phyloP scores from a whole-genome alignment of 768 basidiomycete genomes.

The Boletus vinaceobasis region DNA sequence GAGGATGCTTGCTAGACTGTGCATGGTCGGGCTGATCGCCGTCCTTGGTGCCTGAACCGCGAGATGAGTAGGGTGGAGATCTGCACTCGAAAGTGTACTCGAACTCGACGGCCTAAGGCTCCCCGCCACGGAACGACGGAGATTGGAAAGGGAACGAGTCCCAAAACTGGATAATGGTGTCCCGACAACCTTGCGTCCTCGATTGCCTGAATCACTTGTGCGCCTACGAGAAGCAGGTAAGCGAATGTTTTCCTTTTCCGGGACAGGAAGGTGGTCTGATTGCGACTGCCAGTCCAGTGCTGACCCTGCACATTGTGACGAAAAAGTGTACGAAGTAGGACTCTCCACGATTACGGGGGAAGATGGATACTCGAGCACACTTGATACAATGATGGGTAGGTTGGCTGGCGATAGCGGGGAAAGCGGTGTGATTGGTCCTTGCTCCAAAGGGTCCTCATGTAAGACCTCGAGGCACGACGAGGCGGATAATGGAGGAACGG shows the following conservation, averaged over 20 bases:
- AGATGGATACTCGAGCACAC: constrained; percentile 1
- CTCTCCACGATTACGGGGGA: constrained; percentile 19
- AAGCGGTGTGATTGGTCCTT: constrained; percentile 14
- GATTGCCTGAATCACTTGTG: constrained; percentile 17
- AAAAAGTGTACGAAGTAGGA: constrained; percentile 23
- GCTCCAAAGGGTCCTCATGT: constrained; percentile 28
- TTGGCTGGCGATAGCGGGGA: not conserved
- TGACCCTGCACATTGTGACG: constrained; percentile 18
- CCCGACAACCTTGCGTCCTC: constrained; percentile 3
- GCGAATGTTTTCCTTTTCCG: constrained; percentile 14
- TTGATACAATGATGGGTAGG: constrained; percentile 21
- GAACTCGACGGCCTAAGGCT: constrained; percentile 23
- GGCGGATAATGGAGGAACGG: constrained; percentile 21
- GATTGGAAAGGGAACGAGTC: constrained; percentile 39
- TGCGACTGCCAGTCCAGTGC: constrained; percentile 14
- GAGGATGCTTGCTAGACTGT: constrained; percentile 56
- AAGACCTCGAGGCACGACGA: constrained; percentile 28
- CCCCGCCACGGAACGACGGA: constrained; percentile 44
- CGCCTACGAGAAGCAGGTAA: constrained; percentile 13
- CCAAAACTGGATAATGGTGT: constrained; percentile 28
- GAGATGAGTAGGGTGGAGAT: constrained; percentile 32
- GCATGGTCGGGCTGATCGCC: constrained; percentile 56
- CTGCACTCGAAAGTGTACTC: constrained; percentile 16
- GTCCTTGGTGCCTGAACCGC: constrained; percentile 28
- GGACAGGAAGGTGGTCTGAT: constrained; percentile 1